Base-by-base conservation (phyloP, 2,329 filamentous ascomycete genomes). In the Cryphonectria japonica region DNA sequence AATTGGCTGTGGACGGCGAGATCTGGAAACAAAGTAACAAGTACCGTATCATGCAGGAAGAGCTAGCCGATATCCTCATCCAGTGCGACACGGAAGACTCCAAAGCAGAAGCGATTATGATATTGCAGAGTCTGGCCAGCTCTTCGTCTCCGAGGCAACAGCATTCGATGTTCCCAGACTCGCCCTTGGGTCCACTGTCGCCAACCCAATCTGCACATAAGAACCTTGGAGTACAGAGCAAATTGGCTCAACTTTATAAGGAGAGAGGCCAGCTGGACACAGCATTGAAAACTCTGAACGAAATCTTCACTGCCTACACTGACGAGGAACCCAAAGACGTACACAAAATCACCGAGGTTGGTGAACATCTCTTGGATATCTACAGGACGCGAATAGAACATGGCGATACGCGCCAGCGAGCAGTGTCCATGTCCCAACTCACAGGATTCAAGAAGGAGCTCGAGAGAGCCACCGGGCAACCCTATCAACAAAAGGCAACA, bases 241-340 rank as follows among this genome's bases (percentile, higher is more conserved):
- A 70, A 16, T 29, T 72, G 6, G 70, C 68, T 13, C 32, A 60
- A n/a, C 64, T 67, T 5, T 72, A 60, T 64, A 72, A 72, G 64
- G 68, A 70, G 1, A 70, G 41, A 16, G 4, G 26, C 7, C 68
- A 54, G 26, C 34, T 68, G 39, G 60, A 64, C 3, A n/a, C 4
- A 2, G 68, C 70, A 4, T 54, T 67, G 68, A n/a, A 39, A 8
- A 46, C 46, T 2, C 19, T 72, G 19, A 72, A 65, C 2, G 61
- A 19, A n/a, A 59, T 59, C 2, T 72, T 70, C 52, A 29, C 64
- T 43, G 52, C 39, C 1, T 66, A 65, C 29, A 39, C 39, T 14
- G 46, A 67, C 26, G 59, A 64, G 11, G 26, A 6, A 0, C 64
- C 64, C 0, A 39, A 19, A 7, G 26, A 72, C 4, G 16, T 52